A percentile compares a stretch with the other conserved stretches of the same genome.
phyloP scores from a whole-genome alignment of 495 filamentous ascomycete species.

The Penicillium chermesinum region DNA sequence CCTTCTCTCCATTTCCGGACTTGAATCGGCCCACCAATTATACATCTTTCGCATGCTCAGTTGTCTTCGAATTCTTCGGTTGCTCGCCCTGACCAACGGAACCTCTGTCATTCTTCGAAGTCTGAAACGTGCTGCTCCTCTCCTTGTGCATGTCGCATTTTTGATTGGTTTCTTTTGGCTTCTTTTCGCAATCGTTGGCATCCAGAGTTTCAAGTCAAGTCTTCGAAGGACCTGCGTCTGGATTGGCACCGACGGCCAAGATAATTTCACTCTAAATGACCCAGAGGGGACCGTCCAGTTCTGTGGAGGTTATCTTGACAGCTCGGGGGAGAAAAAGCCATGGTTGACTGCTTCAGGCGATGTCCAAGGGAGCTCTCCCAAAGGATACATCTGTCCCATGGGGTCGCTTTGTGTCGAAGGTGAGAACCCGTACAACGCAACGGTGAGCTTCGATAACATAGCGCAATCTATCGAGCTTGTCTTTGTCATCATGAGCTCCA shows the following conservation, averaged over 20 bases:
- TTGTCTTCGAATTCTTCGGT: constrained; percentile 39
- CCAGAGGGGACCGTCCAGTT: constrained; percentile 59
- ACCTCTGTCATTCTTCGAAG: constrained; percentile 76
- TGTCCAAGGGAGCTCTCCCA: constrained; percentile 46
- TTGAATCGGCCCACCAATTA: constrained; percentile 63
- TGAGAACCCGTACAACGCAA: constrained; percentile 74
- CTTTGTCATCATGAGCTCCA: constrained; percentile 98
- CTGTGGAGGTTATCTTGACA: constrained; percentile 77
- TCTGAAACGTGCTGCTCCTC: constrained; percentile 88
- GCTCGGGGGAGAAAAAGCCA: constrained; percentile 49
- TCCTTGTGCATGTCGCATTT: constrained; percentile 93
- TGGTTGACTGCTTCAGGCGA: constrained; percentile 57
- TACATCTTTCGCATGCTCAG: constrained; percentile 96
- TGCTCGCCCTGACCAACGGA: constrained; percentile 17
- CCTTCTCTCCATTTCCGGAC: constrained; percentile 57
- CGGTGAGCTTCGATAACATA: constrained; percentile 94
- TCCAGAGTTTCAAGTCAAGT: constrained; percentile 97
- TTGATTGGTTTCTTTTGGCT: constrained; percentile 99
- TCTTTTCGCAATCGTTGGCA: constrained; percentile 91
- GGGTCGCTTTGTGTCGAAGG: constrained; percentile 79
- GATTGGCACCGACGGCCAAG: constrained; percentile 51
- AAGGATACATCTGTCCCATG: constrained; percentile 87
- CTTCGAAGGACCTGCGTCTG: constrained; percentile 83
- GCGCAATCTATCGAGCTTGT: constrained; percentile 85
- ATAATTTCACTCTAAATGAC: constrained; percentile 40